Base-by-base conservation (phyloP, 2,329 filamentous ascomycete genomes). In the Corniculantispora saksenae region DNA sequence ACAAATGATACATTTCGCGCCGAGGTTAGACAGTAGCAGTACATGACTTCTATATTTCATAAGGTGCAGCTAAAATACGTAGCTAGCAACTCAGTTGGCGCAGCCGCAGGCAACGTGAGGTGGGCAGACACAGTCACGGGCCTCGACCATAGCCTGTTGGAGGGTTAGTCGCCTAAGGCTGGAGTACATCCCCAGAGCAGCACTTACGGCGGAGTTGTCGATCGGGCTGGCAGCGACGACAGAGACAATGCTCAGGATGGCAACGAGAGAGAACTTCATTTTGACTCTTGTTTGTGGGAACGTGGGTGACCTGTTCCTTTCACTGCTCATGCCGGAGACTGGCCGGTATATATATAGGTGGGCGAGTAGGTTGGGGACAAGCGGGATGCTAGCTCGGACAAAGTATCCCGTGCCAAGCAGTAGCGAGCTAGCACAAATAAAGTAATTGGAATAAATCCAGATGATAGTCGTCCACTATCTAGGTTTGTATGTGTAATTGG, bases 101-200 rank as follows among this genome's bases (percentile, higher is more conserved):
- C 56, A 59, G n/a, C 56, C 56, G 19, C 56, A 59, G 19, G 56
- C 56, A 35, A 59, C 12, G n/a, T 32, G 56, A 59, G 56, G 56
- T 4, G 56, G 56, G 56, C 56, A 59, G 25, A 59, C 40, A n/a
- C 56, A 59, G 43, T 59, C 56, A 15, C 56, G 56, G 43, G 56
- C 40, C 27, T 59, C 56, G 15, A 48, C 9, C 25, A 35, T 38
- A 27, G 13, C 19, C 56, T 59, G 27, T 38, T 29, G 17, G 29
- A 59, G 27, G 43, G 56, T 59, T 50, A 50, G 56, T 43, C 19
- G 27, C 27, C 10, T 12, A 13, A n/a, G 19, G 56, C 12, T 19
- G 27, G 56, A 27, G 4, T 25, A 35, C 17, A 50, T 17, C 19
- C 32, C 10, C 19, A 27, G 27, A 2, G 25, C 43, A 48, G 56